A percentile compares a stretch with the other conserved stretches of the same genome.
Evolutionary conservation across 2,329 filamentous ascomycete species (phyloP).

Genomic region (Penicillium sumatraense): DNA sequence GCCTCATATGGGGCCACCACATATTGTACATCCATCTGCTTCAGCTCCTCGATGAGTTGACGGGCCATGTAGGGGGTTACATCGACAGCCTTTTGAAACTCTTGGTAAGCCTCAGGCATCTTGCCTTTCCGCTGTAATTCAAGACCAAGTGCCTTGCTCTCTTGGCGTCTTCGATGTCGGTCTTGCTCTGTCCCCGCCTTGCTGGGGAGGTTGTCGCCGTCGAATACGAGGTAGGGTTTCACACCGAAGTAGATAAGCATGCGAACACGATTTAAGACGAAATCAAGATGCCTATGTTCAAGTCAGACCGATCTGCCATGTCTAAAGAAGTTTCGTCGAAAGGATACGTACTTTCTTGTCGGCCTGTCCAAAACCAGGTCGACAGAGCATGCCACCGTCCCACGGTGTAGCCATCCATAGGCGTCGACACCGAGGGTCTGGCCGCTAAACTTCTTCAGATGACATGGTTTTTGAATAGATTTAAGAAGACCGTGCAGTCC

Average conservation of each 20-base stretch:
- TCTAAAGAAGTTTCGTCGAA: not conserved
- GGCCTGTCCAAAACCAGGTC: conserved; percentile 88
- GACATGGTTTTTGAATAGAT: conserved; percentile 89
- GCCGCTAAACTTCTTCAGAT: conserved; percentile 83
- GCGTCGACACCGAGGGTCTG: conserved; percentile 93
- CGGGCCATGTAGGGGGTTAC: conserved; percentile 96
- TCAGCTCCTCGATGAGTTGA: conserved; percentile 87
- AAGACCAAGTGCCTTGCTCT: conserved; percentile 74
- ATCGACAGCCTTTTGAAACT: conserved; percentile 94
- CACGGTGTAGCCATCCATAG: conserved; percentile 97
- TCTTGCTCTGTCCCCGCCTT: conserved; percentile 86
- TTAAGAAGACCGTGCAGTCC: conserved; percentile 90
- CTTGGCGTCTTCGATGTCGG: conserved; percentile 73
- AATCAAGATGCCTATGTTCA: conserved; percentile 76
- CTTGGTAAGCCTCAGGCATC: conserved; percentile 75
- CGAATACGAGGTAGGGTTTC: conserved; percentile 93
- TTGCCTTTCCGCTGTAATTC: conserved; percentile 84
- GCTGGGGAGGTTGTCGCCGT: conserved; percentile 92
- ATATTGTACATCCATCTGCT: conserved; percentile 77
- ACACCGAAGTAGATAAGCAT: conserved; percentile 95
- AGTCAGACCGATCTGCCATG: conserved; percentile 23
- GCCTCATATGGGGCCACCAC: conserved; percentile 97
- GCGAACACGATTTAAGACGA: conserved; percentile 83
- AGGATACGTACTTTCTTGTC: conserved; percentile 72
- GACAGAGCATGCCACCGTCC: conserved; percentile 85